phyloP scores from a whole-genome alignment of 2,329 filamentous ascomycete genomes.

The Colletotrichum paranaense region DNA sequence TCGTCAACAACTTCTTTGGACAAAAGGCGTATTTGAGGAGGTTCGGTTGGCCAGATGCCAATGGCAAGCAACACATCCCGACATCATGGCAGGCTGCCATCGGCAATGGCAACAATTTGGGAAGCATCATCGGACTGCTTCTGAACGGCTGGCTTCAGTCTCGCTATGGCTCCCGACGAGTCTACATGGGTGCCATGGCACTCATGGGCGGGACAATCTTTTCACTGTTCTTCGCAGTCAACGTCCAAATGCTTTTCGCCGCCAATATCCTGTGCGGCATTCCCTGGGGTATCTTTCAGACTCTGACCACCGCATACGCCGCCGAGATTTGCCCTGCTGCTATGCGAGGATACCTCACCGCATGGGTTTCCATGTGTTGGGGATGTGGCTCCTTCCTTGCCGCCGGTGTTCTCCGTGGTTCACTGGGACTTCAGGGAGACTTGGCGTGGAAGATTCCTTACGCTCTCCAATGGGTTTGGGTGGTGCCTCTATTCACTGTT shows the following conservation, averaged over 20 bases:
- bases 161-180: constrained; percentile 47
- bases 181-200: constrained; percentile 49
- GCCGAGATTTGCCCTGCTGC: constrained; percentile 50
- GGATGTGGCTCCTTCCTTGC: constrained; percentile 50
- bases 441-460: constrained; percentile 44
- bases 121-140: constrained; percentile 55
- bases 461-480: constrained; percentile 63
- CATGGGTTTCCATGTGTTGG: constrained; percentile 54
- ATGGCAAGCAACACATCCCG: constrained; percentile 53
- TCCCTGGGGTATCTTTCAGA: constrained; percentile 49
- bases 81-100: constrained; percentile 57
- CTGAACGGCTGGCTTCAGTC: constrained; percentile 52
- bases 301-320: constrained; percentile 51
- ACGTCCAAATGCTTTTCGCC: constrained; percentile 45
- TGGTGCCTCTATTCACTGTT: constrained; percentile 54
- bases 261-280: constrained; percentile 41
- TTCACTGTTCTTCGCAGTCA: constrained; percentile 48
- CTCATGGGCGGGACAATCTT: constrained; percentile 50
- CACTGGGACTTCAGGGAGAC: constrained; percentile 36
- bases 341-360: constrained; percentile 53
- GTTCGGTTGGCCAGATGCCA: constrained; percentile 47
- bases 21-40: constrained; percentile 43
- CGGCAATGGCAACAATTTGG: constrained; percentile 51
- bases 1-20: constrained; percentile 52
- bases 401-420: constrained; percentile 47